A percentile compares a stretch with the other conserved stretches of the same genome.
Evolutionary conservation across 495 filamentous ascomycete species (phyloP).

Genomic region (Parmelia sp.): DNA sequence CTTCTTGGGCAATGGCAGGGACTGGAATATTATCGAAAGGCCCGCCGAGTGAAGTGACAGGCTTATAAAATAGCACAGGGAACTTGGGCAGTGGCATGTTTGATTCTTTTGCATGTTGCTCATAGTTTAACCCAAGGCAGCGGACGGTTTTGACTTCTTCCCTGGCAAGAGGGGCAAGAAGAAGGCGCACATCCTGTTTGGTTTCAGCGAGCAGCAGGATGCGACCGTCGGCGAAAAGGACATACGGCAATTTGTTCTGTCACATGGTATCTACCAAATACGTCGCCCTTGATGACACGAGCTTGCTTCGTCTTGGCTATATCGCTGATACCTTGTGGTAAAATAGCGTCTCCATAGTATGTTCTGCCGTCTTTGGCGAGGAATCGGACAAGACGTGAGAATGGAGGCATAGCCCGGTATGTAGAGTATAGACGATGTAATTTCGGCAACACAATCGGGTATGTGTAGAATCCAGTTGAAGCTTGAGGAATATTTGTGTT

Average conservation of each 20-base stretch:
- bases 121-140: conserved; percentile 78
- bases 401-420: not conserved
- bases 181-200: conserved; percentile 52
- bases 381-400: conserved; percentile 62
- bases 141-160: conserved; percentile 68
- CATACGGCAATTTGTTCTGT: conserved; percentile 55
- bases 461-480: not conserved
- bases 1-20: conserved; percentile 49
- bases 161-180: conserved; percentile 63
- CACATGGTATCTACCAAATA: conserved; percentile 64
- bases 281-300: conserved; percentile 61
- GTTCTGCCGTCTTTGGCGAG: conserved; percentile 65
- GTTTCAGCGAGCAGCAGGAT: not conserved
- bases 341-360: conserved; percentile 80
- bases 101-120: conserved; percentile 69
- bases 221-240: not conserved
- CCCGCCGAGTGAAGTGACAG: conserved; percentile 61
- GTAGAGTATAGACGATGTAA: not conserved
- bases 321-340: conserved; percentile 60
- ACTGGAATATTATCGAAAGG: conserved; percentile 66
- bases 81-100: conserved; percentile 64
- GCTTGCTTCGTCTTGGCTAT: conserved; percentile 61
- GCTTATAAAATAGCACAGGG: conserved; percentile 81
- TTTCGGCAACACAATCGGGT: not conserved
- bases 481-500: too few species aligned